Base-by-base conservation (phyloP, 2,329 filamentous ascomycete species). In the Colletotrichum sp. region DNA sequence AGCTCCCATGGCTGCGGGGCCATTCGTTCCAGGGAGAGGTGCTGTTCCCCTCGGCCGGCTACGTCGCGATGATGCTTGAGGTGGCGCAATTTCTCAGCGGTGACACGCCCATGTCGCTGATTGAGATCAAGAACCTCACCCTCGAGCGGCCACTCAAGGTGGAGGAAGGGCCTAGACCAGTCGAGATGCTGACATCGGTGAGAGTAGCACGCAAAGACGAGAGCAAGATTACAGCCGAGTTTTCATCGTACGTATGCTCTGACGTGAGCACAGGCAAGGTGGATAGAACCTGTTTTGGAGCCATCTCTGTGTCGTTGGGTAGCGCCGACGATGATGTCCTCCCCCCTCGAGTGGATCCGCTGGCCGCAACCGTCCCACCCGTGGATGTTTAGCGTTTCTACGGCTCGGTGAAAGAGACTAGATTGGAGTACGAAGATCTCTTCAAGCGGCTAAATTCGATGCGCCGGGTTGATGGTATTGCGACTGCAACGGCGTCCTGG, bases 1-100 rank as follows among this genome's bases (percentile, higher is more conserved):
- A 85, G 47, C 67, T 84, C 18, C 83, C 88, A 9, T 88, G 88
- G 72, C 82, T 86, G 16, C 78, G 85, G 58, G 86, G 88, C 69
- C 87, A 88, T 78, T 77, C 78, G n/a, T 84, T 87, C 77, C 83
- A 86, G 69, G 86, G 81, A 76, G 80, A 85, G 58, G 82, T 83
- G 70, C 83, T 86, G 70, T 84, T 83, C 66, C 81, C 85, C 57
- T 82, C 80, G 6, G 79, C 80, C 5, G 84, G 82, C 24, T 77
- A 79, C n/a, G 77, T 81, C 3, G 81, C 82, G 16, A 79, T 84
- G 72, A 72, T 69, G 36, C 63, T 75, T 7, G 76, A 77, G 31
- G 76, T 69, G 4, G 66, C 74, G 4, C 29, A 36, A 1, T 51
- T 63, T 1, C 38, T 69, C 1, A 11, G 27, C 29, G 15, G 5